Base-by-base conservation (phyloP, 176 grass and related monocot genomes). In the Phyllostachys edulis region DNA sequence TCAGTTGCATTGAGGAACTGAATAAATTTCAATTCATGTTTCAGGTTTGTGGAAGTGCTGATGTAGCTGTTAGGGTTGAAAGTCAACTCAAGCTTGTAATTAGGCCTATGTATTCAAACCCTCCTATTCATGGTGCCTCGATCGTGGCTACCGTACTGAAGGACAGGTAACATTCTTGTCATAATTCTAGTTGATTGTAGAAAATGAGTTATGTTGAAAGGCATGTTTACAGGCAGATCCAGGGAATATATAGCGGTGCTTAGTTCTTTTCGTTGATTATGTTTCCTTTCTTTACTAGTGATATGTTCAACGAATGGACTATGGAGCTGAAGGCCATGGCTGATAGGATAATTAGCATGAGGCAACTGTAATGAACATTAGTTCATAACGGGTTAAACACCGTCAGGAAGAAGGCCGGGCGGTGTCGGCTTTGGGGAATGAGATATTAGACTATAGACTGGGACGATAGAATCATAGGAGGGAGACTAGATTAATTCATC, bases 41-140 rank as follows among this genome's bases (percentile, higher is more conserved):
- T 71, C 71, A 99, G 96, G 90, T 99, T 67, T 99, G 96, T 79
- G 88, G 85, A 79, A 91, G 87, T 84, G 88, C 86, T 12, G 96
- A 96, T 79, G 91, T 96, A 32, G 91, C 91, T 63, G 85, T 55
- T 64, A 99, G 75, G 87, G 93, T 99, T 71, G 96, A 99, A 90
- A 99, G 96, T 94, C 96, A 96, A 83, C 89, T 99, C 21, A 99
- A 99, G 85, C 96, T 99, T 90, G 96, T 99, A 82, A 94, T 95
- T 85, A 96, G 96, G 77, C 96, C 96, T 67, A 99, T 99, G 96
- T 96, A 96, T 83, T 99, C 96, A 39, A 99, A 86, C 79, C 96
- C 96, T 75, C 96, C 96, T 62, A 88, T 99, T 91, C 96, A 99
- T 76, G 96, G 96, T 76, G 88, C 97, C 57, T 96, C 93, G 54